Conservation (phyloP, 495 filamentous ascomycete species). For the Neurospora sp. region DNA sequence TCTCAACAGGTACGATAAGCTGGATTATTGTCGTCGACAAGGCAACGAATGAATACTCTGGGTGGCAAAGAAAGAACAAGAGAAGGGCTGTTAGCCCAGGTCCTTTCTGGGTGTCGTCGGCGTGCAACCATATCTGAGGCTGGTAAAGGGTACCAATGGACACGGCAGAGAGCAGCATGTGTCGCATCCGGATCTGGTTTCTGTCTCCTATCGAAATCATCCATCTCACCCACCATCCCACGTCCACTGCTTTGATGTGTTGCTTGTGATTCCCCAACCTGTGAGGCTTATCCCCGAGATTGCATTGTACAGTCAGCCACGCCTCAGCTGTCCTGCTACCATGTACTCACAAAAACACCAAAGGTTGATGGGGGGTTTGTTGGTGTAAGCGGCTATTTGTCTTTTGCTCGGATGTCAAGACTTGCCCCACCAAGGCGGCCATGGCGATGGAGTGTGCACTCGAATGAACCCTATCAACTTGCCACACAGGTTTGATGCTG, state of each 20-base stretch:
- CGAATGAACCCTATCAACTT: neutral
- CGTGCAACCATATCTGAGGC: neutral
- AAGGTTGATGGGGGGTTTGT: neutral
- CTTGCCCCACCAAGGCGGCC: neutral
- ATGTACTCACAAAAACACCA: neutral
- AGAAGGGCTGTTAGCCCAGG: neutral
- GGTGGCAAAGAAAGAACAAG: neutral
- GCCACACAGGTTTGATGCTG: neutral
- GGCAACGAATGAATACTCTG: neutral
- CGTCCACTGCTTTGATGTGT: neutral
- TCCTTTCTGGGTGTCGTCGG: neutral
- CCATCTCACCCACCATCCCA: neutral
- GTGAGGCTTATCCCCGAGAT: neutral
- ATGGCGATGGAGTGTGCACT: neutral
- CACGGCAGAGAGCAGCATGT: neutral
- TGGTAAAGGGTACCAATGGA: neutral
- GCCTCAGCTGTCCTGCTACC: neutral
- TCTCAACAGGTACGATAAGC: neutral
- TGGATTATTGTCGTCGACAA: neutral
- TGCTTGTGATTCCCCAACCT: neutral
- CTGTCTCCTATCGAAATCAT: neutral
- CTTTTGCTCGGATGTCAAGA: too few species aligned
- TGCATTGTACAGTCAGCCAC: neutral
- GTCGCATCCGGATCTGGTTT: neutral
- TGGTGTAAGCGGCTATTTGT: neutral